These are phyloP conservation scores for Stipa capillata DNA, from an alignment of 176 grass and related monocot genomes.

Conservation along the genomic window DNA sequence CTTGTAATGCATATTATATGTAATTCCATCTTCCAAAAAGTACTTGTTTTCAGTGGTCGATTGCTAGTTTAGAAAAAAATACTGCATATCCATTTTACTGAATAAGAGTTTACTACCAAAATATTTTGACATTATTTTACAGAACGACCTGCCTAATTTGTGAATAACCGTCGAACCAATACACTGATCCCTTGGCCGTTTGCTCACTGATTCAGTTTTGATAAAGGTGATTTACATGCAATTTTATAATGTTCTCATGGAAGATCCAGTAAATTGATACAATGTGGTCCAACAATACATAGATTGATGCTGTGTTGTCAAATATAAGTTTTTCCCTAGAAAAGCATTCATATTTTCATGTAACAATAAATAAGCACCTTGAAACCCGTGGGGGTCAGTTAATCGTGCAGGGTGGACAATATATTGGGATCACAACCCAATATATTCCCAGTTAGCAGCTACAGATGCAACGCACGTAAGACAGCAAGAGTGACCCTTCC, in stretches of 20 bases:
- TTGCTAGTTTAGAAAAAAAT: not conserved
- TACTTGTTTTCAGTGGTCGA: not conserved
- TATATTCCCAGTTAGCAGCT: not conserved
- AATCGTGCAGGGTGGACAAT: not conserved
- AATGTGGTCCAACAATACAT: not conserved
- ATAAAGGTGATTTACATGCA: not conserved
- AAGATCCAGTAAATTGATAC: not conserved
- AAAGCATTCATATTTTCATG: too few relatives aligned
- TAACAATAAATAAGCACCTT: not conserved
- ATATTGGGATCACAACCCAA: not conserved
- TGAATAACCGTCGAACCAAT: too few relatives aligned
- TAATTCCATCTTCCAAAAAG: not conserved
- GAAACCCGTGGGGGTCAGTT: not conserved
- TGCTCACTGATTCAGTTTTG: not conserved
- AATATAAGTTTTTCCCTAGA: not conserved
- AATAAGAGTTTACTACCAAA: not conserved
- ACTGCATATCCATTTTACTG: not conserved
- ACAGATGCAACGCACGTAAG: not conserved
- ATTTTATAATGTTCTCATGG: not conserved
- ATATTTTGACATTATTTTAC: not conserved
- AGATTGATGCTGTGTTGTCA: not conserved
- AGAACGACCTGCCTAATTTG: not conserved
- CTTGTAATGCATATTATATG: not conserved
- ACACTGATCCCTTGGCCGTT: too few relatives aligned
- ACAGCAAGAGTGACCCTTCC: not conserved